These are phyloP conservation scores for Rhizopogon parksii DNA, from an alignment of 1,284 basidiomycete species.

Conservation along the genomic window DNA sequence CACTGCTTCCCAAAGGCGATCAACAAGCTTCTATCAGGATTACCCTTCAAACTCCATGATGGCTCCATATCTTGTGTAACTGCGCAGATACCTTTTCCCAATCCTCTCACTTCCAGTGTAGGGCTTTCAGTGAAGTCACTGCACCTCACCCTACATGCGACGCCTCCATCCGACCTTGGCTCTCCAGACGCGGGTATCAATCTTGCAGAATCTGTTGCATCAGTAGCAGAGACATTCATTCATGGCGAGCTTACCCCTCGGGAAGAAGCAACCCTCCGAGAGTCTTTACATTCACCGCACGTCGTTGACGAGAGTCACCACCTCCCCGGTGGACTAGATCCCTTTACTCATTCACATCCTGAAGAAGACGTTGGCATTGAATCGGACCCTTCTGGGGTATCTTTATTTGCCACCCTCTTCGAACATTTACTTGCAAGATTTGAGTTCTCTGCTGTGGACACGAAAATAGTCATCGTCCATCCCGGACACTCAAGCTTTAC, in stretches of 20 bases:
- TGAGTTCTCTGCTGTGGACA: constrained; percentile 67
- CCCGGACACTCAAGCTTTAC: constrained; percentile 57
- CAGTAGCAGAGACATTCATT: constrained; percentile 78
- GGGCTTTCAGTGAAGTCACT: constrained; percentile 61
- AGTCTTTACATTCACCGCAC: constrained; percentile 50
- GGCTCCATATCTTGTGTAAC: constrained; percentile 71
- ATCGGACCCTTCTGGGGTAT: constrained; percentile 65
- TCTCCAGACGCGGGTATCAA: constrained; percentile 29
- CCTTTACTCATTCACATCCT: constrained; percentile 36
- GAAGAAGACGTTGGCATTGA: constrained; percentile 37
- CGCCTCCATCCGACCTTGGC: constrained; percentile 23
- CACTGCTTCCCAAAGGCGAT: constrained; percentile 55
- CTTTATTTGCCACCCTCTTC: constrained; percentile 77
- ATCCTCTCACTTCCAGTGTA: constrained; percentile 65
- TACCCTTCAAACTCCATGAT: constrained; percentile 65
- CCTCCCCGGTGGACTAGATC: constrained; percentile 63
- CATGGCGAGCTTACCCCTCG: constrained; percentile 70
- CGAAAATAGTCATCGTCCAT: constrained; percentile 60
- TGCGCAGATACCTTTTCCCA: constrained; percentile 71
- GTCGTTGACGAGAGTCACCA: constrained; percentile 31
- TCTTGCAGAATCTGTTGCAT: constrained; percentile 70
- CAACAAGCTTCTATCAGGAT: constrained; percentile 60
- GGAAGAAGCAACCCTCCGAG: constrained; percentile 68
- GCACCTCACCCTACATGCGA: constrained; percentile 53
- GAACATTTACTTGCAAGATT: constrained; percentile 80